Evolutionary conservation across 352 stramenopile genomes (phyloP), one percentile per base, ranked within the genome.

Genomic region (Phytopythium delawarense): DNA sequence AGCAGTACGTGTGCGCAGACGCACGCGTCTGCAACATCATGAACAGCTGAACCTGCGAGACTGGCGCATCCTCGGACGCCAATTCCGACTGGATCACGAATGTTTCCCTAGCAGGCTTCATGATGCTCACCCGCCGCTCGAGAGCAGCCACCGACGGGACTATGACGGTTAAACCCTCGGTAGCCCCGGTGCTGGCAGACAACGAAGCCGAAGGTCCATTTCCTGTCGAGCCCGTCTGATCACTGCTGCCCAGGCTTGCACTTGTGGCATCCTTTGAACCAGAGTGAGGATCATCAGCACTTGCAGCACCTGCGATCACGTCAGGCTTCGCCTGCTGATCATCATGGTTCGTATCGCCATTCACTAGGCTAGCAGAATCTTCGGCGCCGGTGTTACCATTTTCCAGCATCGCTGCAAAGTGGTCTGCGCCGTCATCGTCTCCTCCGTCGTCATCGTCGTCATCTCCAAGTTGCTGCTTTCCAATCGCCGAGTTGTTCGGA

Each of bases 1-100:
- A 99, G 30, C 79, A 82, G 52, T 79, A 90, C n/a, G 73, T 79
- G 59, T 97, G 85, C 9, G 92, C 91, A 48, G 94, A 84, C 7
- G 79, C 71, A 4, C 81, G 79, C 18, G 86, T 92, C 58, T 97
- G 74, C 59, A 82, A 78, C 40, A 93, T 84, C 42, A 86, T 70
- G 45, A 88, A 90, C 32, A 90, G 79, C 21, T 76, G 65, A 20
- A 97, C 46, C 20, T 78, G 85, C 0, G 90, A 95, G 13, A 67
- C 61, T 5, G 82, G 78, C 20, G 86, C 89, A 9, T 69, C 65
- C 7, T 71, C 53, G 7, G 61, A 66, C 11, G 85, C 79, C 18
- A 96, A 74, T 60, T 89, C 83, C 1, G 63, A 85, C 63, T 91
- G 87, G n/a, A 83, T 74, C 15, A 74, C 66, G 28, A 89, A 70